A percentile compares a stretch with the other conserved stretches of the same genome.
Conservation (phyloP, 768 basidiomycete genomes). For the Ramaria sp. region DNA sequence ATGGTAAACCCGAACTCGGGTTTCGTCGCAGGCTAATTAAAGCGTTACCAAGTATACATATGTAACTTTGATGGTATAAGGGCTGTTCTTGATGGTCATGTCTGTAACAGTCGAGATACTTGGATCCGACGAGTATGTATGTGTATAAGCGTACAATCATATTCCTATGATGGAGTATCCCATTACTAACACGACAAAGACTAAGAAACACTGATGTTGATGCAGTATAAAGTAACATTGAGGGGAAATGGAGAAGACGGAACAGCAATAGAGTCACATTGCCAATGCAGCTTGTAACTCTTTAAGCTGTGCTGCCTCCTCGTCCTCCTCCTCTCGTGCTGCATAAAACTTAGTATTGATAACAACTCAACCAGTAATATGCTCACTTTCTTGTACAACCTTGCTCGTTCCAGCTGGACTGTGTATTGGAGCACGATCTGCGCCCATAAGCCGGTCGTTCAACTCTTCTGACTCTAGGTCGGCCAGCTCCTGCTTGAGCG, state of each 20-base stretch:
- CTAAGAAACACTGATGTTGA: slow-evolving; percentile 2
- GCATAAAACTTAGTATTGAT: background rate
- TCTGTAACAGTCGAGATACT: background rate
- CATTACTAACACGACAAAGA: slow-evolving; percentile 3
- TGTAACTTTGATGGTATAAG: background rate
- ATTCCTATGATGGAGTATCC: background rate
- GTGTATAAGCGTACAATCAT: slow-evolving; percentile 5
- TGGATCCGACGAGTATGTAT: background rate
- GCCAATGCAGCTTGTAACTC: slow-evolving; percentile 82
- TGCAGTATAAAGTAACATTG: slow-evolving; percentile 8
- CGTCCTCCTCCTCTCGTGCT: slow-evolving; percentile 57
- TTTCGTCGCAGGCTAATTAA: background rate
- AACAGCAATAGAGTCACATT: slow-evolving; percentile 38
- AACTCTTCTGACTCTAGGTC: slow-evolving; percentile 84
- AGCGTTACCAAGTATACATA: background rate
- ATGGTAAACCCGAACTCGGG: background rate
- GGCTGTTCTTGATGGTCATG: too few relatives aligned
- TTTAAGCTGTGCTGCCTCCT: slow-evolving; percentile 84
- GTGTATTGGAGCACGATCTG: slow-evolving; percentile 85
- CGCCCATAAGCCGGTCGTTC: slow-evolving; percentile 73
- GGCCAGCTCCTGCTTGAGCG: slow-evolving; percentile 67
- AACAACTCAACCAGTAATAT: slow-evolving; percentile 4
- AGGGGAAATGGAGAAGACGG: slow-evolving; percentile 14
- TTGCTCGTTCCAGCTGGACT: slow-evolving; percentile 51
- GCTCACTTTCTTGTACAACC: slow-evolving; percentile 37